Evolutionary conservation across 805 yeast species (phyloP), one percentile per base, ranked within the genome.

Genomic region (Metschnikowia colocasiae): DNA sequence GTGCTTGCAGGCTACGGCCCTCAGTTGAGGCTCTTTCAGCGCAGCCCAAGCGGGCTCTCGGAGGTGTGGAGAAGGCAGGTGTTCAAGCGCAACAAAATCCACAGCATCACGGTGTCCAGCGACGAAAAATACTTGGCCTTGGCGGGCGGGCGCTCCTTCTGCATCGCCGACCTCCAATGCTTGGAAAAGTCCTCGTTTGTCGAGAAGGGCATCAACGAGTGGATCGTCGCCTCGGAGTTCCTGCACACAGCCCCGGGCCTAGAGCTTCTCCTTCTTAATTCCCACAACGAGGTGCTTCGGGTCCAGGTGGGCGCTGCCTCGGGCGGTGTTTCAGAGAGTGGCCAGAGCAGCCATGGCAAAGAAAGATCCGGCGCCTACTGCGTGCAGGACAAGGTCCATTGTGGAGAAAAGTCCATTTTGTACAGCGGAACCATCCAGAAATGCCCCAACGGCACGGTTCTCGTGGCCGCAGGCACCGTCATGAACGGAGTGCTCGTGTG

Each of bases 381-480:
- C 3, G 56, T 79, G 1, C 29, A 56, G 1, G 64, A 61, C 1
- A 67, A 67, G 10, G 58, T 63, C 15, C 65, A 79, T 20, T 79
- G 83, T 57, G 76, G 76, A 16, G 95, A 88, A 64, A 83, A 85
- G 54, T 86, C 96, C 1, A 85, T 92, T 39, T 71, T 94, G 30
- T 94, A 94, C 61, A 87, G 96, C 5, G 99, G 98, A 0, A 75
- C 87, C 1, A 78, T 92, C 32, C 74, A 73, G 45, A 76, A 76
- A 0, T 54, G 78, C 15, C 48, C 63, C 2, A 61, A 64, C 10
- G 71, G 67, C 5, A 62, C 65, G 31, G 77, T 83, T 0, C 61
- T 77, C 4, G 74, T 89, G 12, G 89, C 89, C 23, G 91, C 97
- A 0, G 99, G 99, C 20, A 92, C 99, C 0, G 97, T 92, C 2